Conservation (phyloP, 306 rosid genomes). For the apple (Malus domestica) region ASM211411v1 NC_041803.1:9331001-9331500, state of each 20-base stretch:
- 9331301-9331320: neutral
- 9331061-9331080: too few species aligned
- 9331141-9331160: constrained; percentile 22
- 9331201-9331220: constrained; percentile 25
- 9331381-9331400: neutral
- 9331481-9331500: too few species aligned
- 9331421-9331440: too few species aligned
- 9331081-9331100: too few species aligned
- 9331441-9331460: too few species aligned
- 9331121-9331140: constrained; percentile 33
- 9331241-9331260: constrained; percentile 55
- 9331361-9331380: neutral
- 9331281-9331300: constrained; percentile 10
- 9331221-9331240: constrained; percentile 1
- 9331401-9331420: neutral
- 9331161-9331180: constrained; percentile 18
- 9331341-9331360: too few species aligned
- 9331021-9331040: too few species aligned
- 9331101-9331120: constrained; percentile 22
- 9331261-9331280: constrained; percentile 45
- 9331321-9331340: neutral
- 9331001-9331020: too few species aligned
- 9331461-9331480: too few species aligned
- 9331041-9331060: too few species aligned
- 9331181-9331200: constrained; percentile 35